These are phyloP conservation scores for Colletotrichum agaves DNA, from an alignment of 2,329 filamentous ascomycete species.

Conservation along the genomic window DNA sequence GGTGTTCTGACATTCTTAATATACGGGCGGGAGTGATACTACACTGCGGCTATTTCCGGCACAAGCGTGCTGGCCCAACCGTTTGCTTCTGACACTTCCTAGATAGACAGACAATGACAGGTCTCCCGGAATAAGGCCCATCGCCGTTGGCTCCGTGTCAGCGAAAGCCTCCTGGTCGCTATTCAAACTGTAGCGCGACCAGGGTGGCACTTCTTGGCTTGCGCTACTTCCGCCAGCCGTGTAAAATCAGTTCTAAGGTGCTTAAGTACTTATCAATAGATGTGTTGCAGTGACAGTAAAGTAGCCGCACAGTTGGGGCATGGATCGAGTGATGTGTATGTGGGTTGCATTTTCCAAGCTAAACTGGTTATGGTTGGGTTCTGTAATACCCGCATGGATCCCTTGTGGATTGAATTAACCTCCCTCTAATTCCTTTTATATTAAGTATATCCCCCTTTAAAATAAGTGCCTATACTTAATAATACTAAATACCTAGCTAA, in stretches of 20 bases:
- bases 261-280: not conserved
- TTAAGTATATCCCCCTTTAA: too few species aligned
- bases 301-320: too few species aligned
- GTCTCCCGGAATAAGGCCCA: not conserved
- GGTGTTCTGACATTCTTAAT: not conserved
- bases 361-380: too few species aligned
- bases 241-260: not conserved
- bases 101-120: slow-evolving; percentile 9
- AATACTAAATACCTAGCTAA: too few species aligned
- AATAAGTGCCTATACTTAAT: too few species aligned
- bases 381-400: too few species aligned
- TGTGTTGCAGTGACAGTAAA: not conserved
- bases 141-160: slow-evolving; percentile 11
- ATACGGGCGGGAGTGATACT: not conserved
- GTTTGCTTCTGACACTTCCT: not conserved
- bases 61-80: not conserved
- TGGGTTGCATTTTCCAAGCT: too few species aligned
- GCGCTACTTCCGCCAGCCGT: not conserved
- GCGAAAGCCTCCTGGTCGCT: not conserved
- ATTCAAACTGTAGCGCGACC: not conserved
- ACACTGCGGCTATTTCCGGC: slow-evolving; percentile 1
- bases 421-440: too few species aligned
- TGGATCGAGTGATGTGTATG: too few species aligned
- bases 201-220: not conserved
- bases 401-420: too few species aligned